Evolutionary conservation across 140 eudicot species (phyloP).

Genomic region (Bidens hawaiensis): DNA sequence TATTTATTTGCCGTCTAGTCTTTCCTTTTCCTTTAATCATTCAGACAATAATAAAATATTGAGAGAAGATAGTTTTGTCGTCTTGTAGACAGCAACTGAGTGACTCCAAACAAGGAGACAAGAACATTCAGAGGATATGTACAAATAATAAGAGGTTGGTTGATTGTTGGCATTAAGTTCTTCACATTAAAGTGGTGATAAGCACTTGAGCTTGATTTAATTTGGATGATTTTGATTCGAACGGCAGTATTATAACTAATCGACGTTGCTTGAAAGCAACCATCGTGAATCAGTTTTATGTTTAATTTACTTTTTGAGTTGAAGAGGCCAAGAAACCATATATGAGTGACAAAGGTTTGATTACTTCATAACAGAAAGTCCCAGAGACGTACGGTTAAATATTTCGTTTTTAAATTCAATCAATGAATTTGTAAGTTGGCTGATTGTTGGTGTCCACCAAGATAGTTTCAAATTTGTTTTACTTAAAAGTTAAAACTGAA

Average conservation of each 20-base stretch:
- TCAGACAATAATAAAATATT: not conserved
- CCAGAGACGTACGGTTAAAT: not conserved
- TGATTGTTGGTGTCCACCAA: too few species aligned
- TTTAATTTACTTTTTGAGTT: not conserved
- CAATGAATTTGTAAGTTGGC: too few species aligned
- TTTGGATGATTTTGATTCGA: not conserved
- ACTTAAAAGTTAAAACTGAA: too few species aligned
- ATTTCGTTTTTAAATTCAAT: not conserved
- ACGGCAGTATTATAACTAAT: not conserved
- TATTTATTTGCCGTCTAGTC: not conserved
- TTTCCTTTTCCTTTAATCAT: not conserved
- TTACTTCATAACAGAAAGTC: too few species aligned
- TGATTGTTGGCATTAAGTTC: not conserved
- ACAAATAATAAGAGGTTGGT: too few species aligned
- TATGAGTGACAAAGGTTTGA: too few species aligned
- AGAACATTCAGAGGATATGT: not conserved
- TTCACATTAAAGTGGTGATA: not conserved
- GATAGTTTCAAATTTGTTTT: too few species aligned
- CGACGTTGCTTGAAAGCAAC: slow-evolving; percentile 6
- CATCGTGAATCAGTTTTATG: not conserved
- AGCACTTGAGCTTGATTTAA: not conserved
- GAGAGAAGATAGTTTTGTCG: not conserved
- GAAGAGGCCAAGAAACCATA: too few species aligned
- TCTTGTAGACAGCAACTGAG: not conserved
- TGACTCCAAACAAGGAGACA: slow-evolving; percentile 14